These are phyloP conservation scores for Priceomyces fermenticarens DNA, from an alignment of 805 yeast genomes.

Conservation along the genomic window DNA sequence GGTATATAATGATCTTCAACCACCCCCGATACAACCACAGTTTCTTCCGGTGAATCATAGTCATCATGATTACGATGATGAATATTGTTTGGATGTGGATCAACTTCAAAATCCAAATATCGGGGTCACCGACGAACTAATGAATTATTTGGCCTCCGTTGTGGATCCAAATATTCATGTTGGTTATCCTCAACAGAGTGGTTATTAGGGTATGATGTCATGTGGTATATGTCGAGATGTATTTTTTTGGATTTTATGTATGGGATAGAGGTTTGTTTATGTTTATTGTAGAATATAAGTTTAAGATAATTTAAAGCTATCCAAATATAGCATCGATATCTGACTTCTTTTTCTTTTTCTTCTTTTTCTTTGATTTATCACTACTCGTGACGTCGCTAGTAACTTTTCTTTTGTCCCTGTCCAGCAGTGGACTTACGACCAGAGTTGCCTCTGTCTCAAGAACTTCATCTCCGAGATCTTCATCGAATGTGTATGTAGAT, in stretches of 20 bases:
- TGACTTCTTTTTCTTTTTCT: slow-evolving; percentile 26
- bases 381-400: slow-evolving; percentile 10
- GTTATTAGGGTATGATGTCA: too few relatives aligned
- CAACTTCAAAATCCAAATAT: slow-evolving; percentile 25
- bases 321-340: slow-evolving; percentile 81
- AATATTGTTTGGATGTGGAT: slow-evolving; percentile 41
- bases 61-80: slow-evolving; percentile 39
- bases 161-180: slow-evolving; percentile 1
- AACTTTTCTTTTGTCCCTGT: slow-evolving; percentile 7
- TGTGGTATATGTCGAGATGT: neutral
- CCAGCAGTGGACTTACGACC: neutral
- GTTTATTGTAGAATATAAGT: neutral
- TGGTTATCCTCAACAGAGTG: neutral
- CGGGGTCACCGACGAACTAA: slow-evolving; percentile 6
- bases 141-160: slow-evolving; percentile 6
- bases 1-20: neutral
- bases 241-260: neutral
- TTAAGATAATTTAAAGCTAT: slow-evolving; percentile 11
- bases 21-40: neutral
- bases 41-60: neutral
- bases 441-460: neutral
- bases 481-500: neutral
- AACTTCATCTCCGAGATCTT: slow-evolving; percentile 11
- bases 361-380: slow-evolving; percentile 7
- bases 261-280: slow-evolving; percentile 1